phyloP scores from a whole-genome alignment of 805 yeast genomes.

The Saccharomycopsis oosterbeekiorum region DNA sequence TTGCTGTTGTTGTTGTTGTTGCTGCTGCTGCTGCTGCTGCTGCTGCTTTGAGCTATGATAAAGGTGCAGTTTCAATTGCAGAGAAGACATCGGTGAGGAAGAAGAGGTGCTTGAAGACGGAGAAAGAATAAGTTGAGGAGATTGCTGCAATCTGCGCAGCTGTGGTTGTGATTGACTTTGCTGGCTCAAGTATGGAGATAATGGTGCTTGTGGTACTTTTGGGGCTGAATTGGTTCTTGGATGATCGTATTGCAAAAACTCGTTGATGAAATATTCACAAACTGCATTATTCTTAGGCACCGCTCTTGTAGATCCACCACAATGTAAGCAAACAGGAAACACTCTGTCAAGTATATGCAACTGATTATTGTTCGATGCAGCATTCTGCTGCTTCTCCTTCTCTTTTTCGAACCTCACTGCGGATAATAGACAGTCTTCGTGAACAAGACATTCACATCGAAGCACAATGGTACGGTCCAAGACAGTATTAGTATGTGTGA shows the following conservation, averaged over 20 bases:
- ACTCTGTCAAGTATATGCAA: conserved; percentile 9
- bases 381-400: conserved; percentile 3
- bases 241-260: conserved; percentile 9
- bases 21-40: not conserved
- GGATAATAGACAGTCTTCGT: conserved; percentile 16
- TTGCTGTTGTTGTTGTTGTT: not conserved
- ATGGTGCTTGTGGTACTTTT: not conserved
- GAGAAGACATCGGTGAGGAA: not conserved
- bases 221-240: not conserved
- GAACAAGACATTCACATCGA: conserved; percentile 14
- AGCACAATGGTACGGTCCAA: conserved; percentile 14
- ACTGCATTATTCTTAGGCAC: conserved; percentile 13
- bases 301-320: conserved; percentile 9
- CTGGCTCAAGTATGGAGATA: not conserved
- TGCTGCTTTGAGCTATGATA: not conserved
- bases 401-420: conserved; percentile 15
- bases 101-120: conserved; percentile 1
- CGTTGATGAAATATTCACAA: conserved; percentile 12
- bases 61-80: not conserved
- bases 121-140: not conserved
- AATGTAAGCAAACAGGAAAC: conserved; percentile 16
- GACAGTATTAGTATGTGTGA: not conserved
- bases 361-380: not conserved
- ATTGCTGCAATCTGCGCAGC: not conserved
- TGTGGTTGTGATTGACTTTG: not conserved